A percentile compares a stretch with the other conserved stretches of the same genome.
These are phyloP conservation scores for Fusarium nematophilum DNA, from an alignment of 2,329 filamentous ascomycete genomes.

Conservation along the genomic window DNA sequence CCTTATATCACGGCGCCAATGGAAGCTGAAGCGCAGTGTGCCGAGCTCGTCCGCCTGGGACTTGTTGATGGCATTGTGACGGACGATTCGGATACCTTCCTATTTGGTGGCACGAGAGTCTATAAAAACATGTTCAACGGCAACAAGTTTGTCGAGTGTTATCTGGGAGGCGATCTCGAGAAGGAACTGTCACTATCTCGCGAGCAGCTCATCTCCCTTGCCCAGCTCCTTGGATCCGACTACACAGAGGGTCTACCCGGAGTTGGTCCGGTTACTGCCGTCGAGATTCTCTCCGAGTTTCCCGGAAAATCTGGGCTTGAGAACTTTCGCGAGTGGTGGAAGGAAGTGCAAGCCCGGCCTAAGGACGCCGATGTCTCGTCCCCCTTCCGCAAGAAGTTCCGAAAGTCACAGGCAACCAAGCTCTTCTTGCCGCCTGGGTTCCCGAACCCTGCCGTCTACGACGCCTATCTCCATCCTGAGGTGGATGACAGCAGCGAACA, in stretches of 20 bases:
- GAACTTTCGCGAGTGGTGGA: constrained; percentile 91
- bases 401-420: constrained; percentile 80
- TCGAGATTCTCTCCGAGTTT: constrained; percentile 96
- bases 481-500: constrained; percentile 81
- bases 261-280: constrained; percentile 91
- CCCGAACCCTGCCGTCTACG: constrained; percentile 79
- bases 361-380: constrained; percentile 70
- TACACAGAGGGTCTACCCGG: constrained; percentile 94
- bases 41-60: constrained; percentile 85
- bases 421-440: constrained; percentile 87
- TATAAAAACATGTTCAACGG: constrained; percentile 99
- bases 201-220: constrained; percentile 88
- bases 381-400: constrained; percentile 86
- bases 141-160: constrained; percentile 98
- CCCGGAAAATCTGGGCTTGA: constrained; percentile 68
- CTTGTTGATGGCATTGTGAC: constrained; percentile 98
- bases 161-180: constrained; percentile 84
- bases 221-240: constrained; percentile 91
- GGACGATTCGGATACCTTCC: constrained; percentile 94
- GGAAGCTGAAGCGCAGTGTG: constrained; percentile 98
- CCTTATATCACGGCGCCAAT: constrained; percentile 98
- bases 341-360: constrained; percentile 77
- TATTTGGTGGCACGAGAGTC: constrained; percentile 94
- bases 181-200: constrained; percentile 89
- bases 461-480: constrained; percentile 87